These are phyloP conservation scores for Orbilia javanica DNA, from an alignment of 2,329 filamentous ascomycete genomes.

Conservation along the genomic window DNA sequence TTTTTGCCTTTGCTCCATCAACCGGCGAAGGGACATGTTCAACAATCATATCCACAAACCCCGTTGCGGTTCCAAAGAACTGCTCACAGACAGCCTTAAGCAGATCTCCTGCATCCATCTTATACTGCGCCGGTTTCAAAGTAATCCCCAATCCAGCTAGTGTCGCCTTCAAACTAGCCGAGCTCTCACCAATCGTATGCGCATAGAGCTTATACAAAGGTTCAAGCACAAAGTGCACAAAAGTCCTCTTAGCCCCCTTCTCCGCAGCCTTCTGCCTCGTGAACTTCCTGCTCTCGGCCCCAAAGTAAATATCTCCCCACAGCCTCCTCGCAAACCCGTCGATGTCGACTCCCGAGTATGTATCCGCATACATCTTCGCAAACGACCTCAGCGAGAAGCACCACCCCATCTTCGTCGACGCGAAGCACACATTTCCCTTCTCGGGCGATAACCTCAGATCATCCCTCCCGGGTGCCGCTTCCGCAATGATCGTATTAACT, in stretches of 20 bases:
- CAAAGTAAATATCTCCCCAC: slow-evolving; percentile 98
- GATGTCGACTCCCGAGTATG: slow-evolving; percentile 82
- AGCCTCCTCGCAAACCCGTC: slow-evolving; percentile 85
- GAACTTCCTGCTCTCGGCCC: slow-evolving; percentile 88
- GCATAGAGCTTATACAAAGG: slow-evolving; percentile 95
- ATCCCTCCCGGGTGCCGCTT: slow-evolving; percentile 82
- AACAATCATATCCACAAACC: slow-evolving; percentile 96
- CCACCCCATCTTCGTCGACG: slow-evolving; percentile 93
- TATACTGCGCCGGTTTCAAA: slow-evolving; percentile 92
- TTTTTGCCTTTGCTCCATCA: slow-evolving; percentile 79
- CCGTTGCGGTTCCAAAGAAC: slow-evolving; percentile 90
- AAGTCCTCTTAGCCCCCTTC: slow-evolving; percentile 82
- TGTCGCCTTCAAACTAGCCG: slow-evolving; percentile 83
- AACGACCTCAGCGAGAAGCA: slow-evolving; percentile 96
- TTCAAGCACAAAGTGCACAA: slow-evolving; percentile 94
- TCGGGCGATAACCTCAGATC: slow-evolving; percentile 88
- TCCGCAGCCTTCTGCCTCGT: slow-evolving; percentile 83
- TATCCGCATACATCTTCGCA: slow-evolving; percentile 94
- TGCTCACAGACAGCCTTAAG: slow-evolving; percentile 91
- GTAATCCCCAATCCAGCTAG: slow-evolving; percentile 82
- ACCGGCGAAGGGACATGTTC: slow-evolving; percentile 88
- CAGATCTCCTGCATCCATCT: slow-evolving; percentile 87
- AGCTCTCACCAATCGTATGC: slow-evolving; percentile 84
- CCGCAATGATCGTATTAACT: slow-evolving; percentile 95
- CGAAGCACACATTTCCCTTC: slow-evolving; percentile 97